Percentiles rank a stretch among this genome's conserved stretches.
Conservation (phyloP, 2,329 filamentous ascomycete genomes). For the Aspergillus pseudoterreus region DNA sequence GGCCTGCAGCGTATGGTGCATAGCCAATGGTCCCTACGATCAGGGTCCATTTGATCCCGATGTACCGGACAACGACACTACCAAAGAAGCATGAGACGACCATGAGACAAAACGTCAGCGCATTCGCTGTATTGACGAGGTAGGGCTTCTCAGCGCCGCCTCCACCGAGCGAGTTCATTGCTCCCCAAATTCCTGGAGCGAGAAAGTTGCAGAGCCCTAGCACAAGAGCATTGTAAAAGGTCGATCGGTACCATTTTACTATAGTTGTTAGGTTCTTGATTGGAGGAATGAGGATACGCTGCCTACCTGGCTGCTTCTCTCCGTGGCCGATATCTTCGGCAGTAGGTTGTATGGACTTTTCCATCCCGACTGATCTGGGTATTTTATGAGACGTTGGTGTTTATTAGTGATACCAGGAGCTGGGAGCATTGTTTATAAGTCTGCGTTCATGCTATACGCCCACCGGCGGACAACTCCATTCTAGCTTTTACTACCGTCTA, state of each 20-base stretch:
- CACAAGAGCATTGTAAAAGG: slow-evolving; percentile 69
- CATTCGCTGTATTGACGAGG: slow-evolving; percentile 68
- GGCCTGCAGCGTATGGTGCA: slow-evolving; percentile 65
- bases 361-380: too few relatives aligned
- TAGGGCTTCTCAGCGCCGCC: slow-evolving; percentile 63
- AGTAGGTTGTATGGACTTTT: slow-evolving; percentile 1
- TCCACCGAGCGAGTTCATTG: slow-evolving; percentile 70
- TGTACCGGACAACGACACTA: slow-evolving; percentile 60
- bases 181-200: slow-evolving; percentile 68
- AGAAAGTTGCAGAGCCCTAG: slow-evolving; percentile 68
- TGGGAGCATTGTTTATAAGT: background rate
- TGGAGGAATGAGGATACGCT: too few relatives aligned
- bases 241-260: slow-evolving; percentile 68
- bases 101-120: slow-evolving; percentile 70
- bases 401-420: background rate
- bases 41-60: slow-evolving; percentile 68
- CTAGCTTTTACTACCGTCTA: background rate
- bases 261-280: background rate
- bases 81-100: slow-evolving; percentile 66
- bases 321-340: slow-evolving; percentile 17
- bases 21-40: slow-evolving; percentile 71
- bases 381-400: too few relatives aligned
- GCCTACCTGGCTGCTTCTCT: slow-evolving; percentile 8
- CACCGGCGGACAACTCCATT: too few relatives aligned
- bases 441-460: background rate